Conservation (phyloP, 2,329 filamentous ascomycete species). For the Hortaea sp. region DNA sequence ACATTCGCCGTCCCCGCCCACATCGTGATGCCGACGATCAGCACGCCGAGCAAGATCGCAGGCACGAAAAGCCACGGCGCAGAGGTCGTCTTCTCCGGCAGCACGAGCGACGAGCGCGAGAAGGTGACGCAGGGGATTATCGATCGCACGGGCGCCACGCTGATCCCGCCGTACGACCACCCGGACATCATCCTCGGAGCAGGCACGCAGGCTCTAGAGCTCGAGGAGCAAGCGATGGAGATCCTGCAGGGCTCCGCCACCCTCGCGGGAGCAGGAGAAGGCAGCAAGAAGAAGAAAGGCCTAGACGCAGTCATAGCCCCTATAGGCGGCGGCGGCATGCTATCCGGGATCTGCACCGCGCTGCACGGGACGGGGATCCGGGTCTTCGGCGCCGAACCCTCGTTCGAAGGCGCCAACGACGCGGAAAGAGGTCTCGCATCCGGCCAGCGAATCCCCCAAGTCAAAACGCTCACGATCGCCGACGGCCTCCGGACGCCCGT, state of each 20-base stretch:
- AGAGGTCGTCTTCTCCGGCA: conserved; percentile 69
- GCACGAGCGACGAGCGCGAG: conserved; percentile 71
- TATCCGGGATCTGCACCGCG: conserved; percentile 71
- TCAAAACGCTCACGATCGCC: conserved; percentile 71
- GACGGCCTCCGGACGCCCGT: conserved; percentile 82
- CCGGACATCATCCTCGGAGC: conserved; percentile 86
- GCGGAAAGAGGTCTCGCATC: conserved; percentile 58
- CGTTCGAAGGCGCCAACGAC: conserved; percentile 76
- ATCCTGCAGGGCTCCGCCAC: conserved; percentile 35
- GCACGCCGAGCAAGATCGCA: conserved; percentile 74
- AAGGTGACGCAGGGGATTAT: conserved; percentile 62
- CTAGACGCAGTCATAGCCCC: conserved; percentile 59
- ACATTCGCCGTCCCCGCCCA: conserved; percentile 66
- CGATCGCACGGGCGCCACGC: conserved; percentile 59
- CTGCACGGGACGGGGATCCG: conserved; percentile 59
- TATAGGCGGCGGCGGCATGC: conserved; percentile 79
- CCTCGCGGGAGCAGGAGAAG: conserved; percentile 12
- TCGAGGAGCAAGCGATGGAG: conserved; percentile 60
- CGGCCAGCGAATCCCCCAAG: conserved; percentile 54
- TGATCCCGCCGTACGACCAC: conserved; percentile 89
- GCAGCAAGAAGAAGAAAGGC: conserved; percentile 6
- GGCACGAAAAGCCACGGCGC: conserved; percentile 72
- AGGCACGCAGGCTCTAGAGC: conserved; percentile 77
- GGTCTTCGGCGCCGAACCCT: conserved; percentile 83
- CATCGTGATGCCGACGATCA: conserved; percentile 88